These are phyloP conservation scores for Wakefieldia striispora DNA, from an alignment of 768 basidiomycete species.

Conservation along the genomic window DNA sequence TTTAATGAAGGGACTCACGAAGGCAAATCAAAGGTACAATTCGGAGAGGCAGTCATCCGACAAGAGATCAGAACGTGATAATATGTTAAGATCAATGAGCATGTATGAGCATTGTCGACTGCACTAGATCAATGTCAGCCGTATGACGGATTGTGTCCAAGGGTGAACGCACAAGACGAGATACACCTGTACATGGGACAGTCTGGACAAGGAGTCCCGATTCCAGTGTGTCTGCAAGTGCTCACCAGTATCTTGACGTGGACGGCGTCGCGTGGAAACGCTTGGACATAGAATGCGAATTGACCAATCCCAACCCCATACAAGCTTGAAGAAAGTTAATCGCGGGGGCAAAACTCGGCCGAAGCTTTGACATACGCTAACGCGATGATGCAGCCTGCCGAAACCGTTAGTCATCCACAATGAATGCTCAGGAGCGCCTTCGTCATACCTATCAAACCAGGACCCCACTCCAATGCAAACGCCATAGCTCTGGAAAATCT, in stretches of 20 bases:
- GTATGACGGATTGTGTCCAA: too few species aligned
- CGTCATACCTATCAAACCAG: constrained; percentile 18
- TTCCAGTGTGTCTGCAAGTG: not conserved
- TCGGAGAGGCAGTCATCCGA: not conserved
- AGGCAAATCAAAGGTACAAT: constrained; percentile 5
- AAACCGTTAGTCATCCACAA: constrained; percentile 9
- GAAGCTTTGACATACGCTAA: constrained; percentile 11
- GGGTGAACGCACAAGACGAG: constrained; percentile 8
- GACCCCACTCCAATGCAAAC: constrained; percentile 5
- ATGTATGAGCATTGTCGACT: constrained; percentile 6
- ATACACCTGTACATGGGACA: not conserved
- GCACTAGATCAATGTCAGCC: constrained; percentile 6
- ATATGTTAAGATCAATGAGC: not conserved
- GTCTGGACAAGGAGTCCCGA: not conserved
- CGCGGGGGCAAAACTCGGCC: not conserved
- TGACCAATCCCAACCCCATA: constrained; percentile 20
- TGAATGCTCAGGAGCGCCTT: too few species aligned
- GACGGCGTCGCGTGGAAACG: constrained; percentile 15
- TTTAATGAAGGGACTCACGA: not conserved
- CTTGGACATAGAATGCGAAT: constrained; percentile 15
- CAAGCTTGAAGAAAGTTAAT: constrained; percentile 9
- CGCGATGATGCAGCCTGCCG: constrained; percentile 13
- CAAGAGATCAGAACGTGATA: constrained; percentile 9
- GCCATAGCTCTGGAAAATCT: not conserved
- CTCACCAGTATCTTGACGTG: constrained; percentile 16